phyloP scores from a whole-genome alignment of 78 protist genomes.

The Dictyostelium capitatum region DNA sequence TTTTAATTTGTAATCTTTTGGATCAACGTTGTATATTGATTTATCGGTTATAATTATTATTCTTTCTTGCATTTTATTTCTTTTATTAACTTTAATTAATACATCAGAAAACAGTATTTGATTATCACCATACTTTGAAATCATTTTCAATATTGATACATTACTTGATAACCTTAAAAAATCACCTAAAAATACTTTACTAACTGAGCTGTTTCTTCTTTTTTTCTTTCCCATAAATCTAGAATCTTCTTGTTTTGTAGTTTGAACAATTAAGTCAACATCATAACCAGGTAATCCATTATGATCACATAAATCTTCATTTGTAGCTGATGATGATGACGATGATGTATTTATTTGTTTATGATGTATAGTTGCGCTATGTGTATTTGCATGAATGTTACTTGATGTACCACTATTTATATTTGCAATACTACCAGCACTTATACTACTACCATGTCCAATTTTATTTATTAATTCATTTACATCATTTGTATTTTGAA shows the following conservation, averaged over 20 bases:
- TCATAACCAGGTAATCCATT: slow-evolving; percentile 35
- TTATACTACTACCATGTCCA: not conserved
- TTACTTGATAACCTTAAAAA: slow-evolving; percentile 48
- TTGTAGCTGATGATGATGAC: not conserved
- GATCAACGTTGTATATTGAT: slow-evolving; percentile 89
- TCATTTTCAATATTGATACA: slow-evolving; percentile 56
- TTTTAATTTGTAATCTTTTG: slow-evolving; percentile 85
- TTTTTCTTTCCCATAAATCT: slow-evolving; percentile 87
- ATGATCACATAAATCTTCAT: not conserved
- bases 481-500: slow-evolving; percentile 22
- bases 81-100: slow-evolving; percentile 89
- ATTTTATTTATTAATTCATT: slow-evolving; percentile 9
- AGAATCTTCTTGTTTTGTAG: slow-evolving; percentile 71
- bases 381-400: not conserved
- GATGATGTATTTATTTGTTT: not conserved
- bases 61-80: slow-evolving; percentile 92
- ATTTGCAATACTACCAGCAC: slow-evolving; percentile 15
- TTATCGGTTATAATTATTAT: slow-evolving; percentile 85
- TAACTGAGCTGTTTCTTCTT: slow-evolving; percentile 82
- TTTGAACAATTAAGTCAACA: slow-evolving; percentile 64
- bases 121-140: slow-evolving; percentile 86
- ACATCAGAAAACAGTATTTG: slow-evolving; percentile 88
- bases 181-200: slow-evolving; percentile 88
- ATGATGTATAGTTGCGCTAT: too few species aligned
- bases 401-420: slow-evolving; percentile 1